Evolutionary conservation across 345 rosid genomes (phyloP), one percentile per base, ranked within the genome.

Genomic region (Eucalyptus urophylla): DNA sequence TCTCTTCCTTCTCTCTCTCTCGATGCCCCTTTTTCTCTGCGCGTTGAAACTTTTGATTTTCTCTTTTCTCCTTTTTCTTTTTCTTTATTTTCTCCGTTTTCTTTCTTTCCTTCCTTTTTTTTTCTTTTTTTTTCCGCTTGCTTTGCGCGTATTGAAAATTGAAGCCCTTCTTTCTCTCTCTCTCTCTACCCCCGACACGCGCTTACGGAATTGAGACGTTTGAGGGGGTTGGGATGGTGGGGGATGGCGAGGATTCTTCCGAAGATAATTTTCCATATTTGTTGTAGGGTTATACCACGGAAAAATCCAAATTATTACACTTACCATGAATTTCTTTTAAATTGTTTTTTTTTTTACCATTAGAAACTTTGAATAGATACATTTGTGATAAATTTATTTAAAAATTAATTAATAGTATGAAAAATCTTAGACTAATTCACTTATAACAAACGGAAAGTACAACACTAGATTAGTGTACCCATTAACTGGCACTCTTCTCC

Each of bases 351-450:
- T n/a, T 24, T 56, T 56, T 25, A 24, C 0, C 3, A 24, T 25
- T 25, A 1, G 11, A 22, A 56, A 9, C 3, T 25, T 25, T 5
- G 3, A 56, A 56, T 25, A 0, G 1, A 5, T 56, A 56, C 0
- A 56, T 24, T 4, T 56, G 5, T 22, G 0, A 56, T 0, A 2
- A 56, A 56, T 53, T 19, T 53, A 53, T 53, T n/a, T n/a, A n/a
- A n/a, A n/a, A 21, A 53, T 53, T 53, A 53, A 53, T 53, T 53
- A 4, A 53, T 53, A 8, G 0, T 8, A 53, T 4, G 2, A 53
- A 53, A 53, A 53, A 21, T 1, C 2, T 21, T 0, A 0, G 0
- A 21, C 11, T 0, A 0, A 19, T 53, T 3, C 25, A 21, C 2
- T 53, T 21, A 8, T 53, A 4, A 53, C 5, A 53, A 8, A 53